Base-by-base conservation (phyloP, 495 filamentous ascomycete genomes). In the Penicillium atrosanguineum region DNA sequence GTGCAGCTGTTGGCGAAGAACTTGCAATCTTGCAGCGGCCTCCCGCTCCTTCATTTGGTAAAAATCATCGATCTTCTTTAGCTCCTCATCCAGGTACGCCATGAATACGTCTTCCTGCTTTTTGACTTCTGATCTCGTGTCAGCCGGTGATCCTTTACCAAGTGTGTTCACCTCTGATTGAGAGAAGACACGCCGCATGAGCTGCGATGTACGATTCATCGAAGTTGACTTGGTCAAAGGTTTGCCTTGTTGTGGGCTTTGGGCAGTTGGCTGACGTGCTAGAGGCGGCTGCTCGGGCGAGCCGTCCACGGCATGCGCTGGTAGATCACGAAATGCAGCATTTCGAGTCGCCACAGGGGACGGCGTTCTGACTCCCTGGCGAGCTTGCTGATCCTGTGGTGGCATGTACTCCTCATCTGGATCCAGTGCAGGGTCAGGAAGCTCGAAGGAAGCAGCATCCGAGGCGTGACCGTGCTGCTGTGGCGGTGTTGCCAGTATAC, bases 31-130 rank as follows among this genome's bases (percentile, higher is more conserved):
- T 36, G 84, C 72, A 3, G 81, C 82, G 4, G 91, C 88, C 62
- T 95, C 88, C 18, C 86, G 77, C 63, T 96, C 91, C 61, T 93
- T 95, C 63, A 75, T 70, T 56, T 80, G 83, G 73, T 96, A 95
- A 65, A 96, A 96, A 0, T 76, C 67, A 60, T 96, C 90, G 37
- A 96, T 87, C 69, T 96, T 96, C 36, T 82, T 69, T n/a, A 96
- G 70, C 65, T 96, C 87, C 19, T 65, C 69, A 61, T 95, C 89
- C 40, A 96, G 70, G 60, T 89, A 96, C 0, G 64, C 68, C 59
- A 90, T 89, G 62, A 95, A 96, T 44, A 94, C 88, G 40, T 80
- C 80, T 61, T 91, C 83, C 15, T 83, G 79, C 21, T 78, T 64
- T 56, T 83, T 71, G 54, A 85, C 48, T 60, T 89, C 81, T 66